Evolutionary conservation across 257 asterid species (phyloP).

Genomic region (Nicotiana obtusifolia): DNA sequence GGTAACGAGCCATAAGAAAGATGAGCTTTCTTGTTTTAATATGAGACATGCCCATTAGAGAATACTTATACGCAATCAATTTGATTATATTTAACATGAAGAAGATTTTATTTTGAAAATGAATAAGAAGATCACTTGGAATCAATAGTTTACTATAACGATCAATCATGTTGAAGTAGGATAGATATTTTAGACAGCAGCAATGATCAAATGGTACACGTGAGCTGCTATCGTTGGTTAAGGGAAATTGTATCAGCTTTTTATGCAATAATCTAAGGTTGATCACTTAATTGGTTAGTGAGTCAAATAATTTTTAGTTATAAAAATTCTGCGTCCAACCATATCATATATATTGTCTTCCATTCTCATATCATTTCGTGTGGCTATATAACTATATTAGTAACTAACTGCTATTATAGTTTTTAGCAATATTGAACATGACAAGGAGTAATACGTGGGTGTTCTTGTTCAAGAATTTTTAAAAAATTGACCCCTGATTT

Average conservation of each 20-base stretch:
- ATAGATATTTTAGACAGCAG: conserved; percentile 2
- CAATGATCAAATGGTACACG: conserved; percentile 21
- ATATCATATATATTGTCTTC: conserved; percentile 4
- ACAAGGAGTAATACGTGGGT: not conserved
- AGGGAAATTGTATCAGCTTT: not conserved
- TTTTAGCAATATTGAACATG: not conserved
- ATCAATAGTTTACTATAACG: conserved; percentile 11
- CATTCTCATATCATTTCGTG: not conserved
- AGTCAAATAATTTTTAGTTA: not conserved
- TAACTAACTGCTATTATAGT: not conserved
- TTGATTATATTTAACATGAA: not conserved
- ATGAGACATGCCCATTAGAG: not conserved
- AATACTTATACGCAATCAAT: not conserved
- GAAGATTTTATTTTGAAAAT: not conserved
- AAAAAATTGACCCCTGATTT: not conserved
- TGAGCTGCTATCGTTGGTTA: conserved; percentile 31
- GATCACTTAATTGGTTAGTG: not conserved
- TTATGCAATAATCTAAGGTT: not conserved
- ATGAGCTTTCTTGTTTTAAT: not conserved
- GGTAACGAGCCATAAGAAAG: no score
- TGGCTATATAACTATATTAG: not conserved
- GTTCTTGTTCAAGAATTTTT: not conserved
- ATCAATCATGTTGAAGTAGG: conserved; percentile 4
- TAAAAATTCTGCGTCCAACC: conserved; percentile 4
- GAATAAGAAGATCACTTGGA: conserved; percentile 7